Percentiles rank a stretch among this genome's conserved stretches.
Conservation (phyloP, 345 rosid species). For the Cardamine chenopodiifolia region DNA sequence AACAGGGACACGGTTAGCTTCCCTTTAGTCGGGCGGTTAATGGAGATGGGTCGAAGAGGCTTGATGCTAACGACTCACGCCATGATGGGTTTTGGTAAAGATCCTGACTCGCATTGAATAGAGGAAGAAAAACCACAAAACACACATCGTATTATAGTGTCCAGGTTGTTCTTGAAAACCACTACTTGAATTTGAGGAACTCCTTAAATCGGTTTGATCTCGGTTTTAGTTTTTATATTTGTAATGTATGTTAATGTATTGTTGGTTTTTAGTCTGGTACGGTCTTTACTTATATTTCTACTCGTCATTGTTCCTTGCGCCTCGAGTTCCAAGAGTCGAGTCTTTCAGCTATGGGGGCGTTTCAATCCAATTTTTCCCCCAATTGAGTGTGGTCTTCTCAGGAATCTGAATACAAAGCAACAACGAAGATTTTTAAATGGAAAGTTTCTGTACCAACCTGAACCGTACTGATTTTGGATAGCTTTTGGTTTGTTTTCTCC, state of each 20-base stretch:
- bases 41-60: slow-evolving; percentile 70
- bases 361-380: background rate
- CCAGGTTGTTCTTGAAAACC: slow-evolving; percentile 11
- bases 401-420: background rate
- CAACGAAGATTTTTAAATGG: background rate
- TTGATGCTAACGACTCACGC: slow-evolving; percentile 90
- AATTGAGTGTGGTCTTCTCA: background rate
- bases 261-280: slow-evolving; percentile 2
- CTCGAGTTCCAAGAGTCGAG: background rate
- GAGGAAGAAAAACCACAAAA: background rate
- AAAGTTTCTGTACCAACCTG: background rate
- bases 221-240: background rate
- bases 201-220: slow-evolving; percentile 27
- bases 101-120: slow-evolving; percentile 45
- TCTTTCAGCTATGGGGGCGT: background rate
- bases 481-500: background rate
- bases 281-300: background rate
- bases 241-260: background rate
- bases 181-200: background rate
- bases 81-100: slow-evolving; percentile 91
- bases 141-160: background rate
- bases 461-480: slow-evolving; percentile 12
- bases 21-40: slow-evolving; percentile 59
- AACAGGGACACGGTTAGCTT: slow-evolving; percentile 61
- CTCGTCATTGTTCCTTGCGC: background rate